Percentiles rank a stretch among this genome's conserved stretches.
These are phyloP conservation scores for Trichoderma gracile DNA, from an alignment of 2,329 filamentous ascomycete species.

Conservation along the genomic window DNA sequence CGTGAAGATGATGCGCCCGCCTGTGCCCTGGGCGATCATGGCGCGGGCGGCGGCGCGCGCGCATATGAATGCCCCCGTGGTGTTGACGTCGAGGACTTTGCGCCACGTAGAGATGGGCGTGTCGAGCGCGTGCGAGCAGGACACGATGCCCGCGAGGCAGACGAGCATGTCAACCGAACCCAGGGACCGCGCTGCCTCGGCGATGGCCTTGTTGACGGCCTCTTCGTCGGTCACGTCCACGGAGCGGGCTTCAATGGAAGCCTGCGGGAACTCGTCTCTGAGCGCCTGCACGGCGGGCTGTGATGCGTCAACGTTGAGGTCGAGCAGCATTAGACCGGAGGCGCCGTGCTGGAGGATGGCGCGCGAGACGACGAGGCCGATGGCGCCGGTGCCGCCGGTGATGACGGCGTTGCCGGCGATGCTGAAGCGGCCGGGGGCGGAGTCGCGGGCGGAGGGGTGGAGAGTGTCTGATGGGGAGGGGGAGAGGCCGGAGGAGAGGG, in stretches of 20 bases:
- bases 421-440: conserved; percentile 35
- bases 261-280: conserved; percentile 29
- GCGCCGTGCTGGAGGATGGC: conserved; percentile 70
- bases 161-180: conserved; percentile 32
- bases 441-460: conserved; percentile 22
- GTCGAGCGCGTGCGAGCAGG: conserved; percentile 60
- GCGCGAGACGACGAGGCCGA: conserved; percentile 51
- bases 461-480: conserved; percentile 4
- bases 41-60: conserved; percentile 61
- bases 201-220: conserved; percentile 26
- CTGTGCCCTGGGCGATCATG: conserved; percentile 53
- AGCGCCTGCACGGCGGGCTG: conserved; percentile 29
- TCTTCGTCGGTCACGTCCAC: conserved; percentile 32
- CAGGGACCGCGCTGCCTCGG: conserved; percentile 15
- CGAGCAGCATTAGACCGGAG: conserved; percentile 59
- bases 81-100: conserved; percentile 68
- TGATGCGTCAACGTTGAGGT: conserved; percentile 51
- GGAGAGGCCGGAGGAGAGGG: conserved; percentile 28
- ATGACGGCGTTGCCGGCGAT: conserved; percentile 36
- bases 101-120: conserved; percentile 52
- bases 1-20: conserved; percentile 65
- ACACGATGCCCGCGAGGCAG: conserved; percentile 62
- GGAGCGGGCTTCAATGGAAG: conserved; percentile 21
- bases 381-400: conserved; percentile 52
- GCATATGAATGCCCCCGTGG: conserved; percentile 68